Evolutionary conservation across 768 basidiomycete species (phyloP).

Genomic region (Suillus plorans): DNA sequence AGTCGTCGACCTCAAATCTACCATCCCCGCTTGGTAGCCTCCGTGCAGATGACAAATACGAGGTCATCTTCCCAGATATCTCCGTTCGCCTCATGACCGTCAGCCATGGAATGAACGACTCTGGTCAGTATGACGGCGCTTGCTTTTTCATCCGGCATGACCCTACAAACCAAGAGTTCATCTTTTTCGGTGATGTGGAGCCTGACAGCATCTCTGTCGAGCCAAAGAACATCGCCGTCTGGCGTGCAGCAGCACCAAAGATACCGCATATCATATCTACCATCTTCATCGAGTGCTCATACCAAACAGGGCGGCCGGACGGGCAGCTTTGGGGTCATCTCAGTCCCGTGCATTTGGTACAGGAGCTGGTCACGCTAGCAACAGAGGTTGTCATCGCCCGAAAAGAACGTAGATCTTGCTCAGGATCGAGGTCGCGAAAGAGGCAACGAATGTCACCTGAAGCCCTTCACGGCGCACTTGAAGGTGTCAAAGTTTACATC

Average conservation of each 20-base stretch:
- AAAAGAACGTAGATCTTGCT: constrained; percentile 27
- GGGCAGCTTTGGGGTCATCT: constrained; percentile 83
- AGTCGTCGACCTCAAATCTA: constrained; percentile 10
- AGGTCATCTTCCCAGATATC: constrained; percentile 49
- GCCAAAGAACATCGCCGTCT: constrained; percentile 68
- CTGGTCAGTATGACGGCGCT: constrained; percentile 66
- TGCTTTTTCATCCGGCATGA: constrained; percentile 86
- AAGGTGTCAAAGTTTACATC: constrained; percentile 69
- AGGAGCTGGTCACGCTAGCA: constrained; percentile 73
- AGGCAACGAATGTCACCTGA: constrained; percentile 39
- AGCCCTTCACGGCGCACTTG: constrained; percentile 51
- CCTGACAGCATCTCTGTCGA: constrained; percentile 69
- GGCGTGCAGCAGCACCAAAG: constrained; percentile 79
- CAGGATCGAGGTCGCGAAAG: constrained; percentile 29
- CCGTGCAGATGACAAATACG: constrained; percentile 51
- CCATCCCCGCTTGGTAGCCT: constrained; percentile 34
- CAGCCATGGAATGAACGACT: constrained; percentile 63
- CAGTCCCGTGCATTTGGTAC: constrained; percentile 72
- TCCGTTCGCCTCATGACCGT: constrained; percentile 69
- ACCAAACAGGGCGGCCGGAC: constrained; percentile 67
- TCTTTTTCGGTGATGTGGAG: constrained; percentile 96
- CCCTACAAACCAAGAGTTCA: constrained; percentile 61
- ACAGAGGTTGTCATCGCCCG: constrained; percentile 58
- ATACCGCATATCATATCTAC: constrained; percentile 66
- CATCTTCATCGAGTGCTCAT: constrained; percentile 97